Evolutionary conservation across 169 alveolate species (phyloP), one percentile per base, ranked within the genome.

Genomic region (Neospora caninum): DNA sequence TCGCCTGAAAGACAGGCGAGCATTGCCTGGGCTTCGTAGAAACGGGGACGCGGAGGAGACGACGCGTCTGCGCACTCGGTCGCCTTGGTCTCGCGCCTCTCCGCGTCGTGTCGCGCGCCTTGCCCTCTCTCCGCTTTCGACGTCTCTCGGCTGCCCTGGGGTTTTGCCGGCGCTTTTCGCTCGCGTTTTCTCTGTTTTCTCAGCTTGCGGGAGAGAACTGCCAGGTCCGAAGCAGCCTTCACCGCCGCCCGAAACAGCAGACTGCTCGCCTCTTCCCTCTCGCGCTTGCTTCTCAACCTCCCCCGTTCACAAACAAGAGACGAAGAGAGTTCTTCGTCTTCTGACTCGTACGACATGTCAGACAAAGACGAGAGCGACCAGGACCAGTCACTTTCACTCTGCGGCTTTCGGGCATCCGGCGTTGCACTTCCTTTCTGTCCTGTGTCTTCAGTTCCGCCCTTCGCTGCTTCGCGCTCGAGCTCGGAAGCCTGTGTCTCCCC

Each of bases 201-300:
- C 34, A 64, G 20, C 34, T 64, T 64, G 7, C 73, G 73, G 16
- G 73, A 64, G n/a, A 64, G 31, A 22, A 27, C 31, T 22, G 31
- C 73, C 7, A 64, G 73, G 20, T 38, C 89, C 6, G 39, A 42
- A 41, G 89, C 89, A 0, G 89, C 89, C 10, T 2, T 16, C 1
- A 67, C 89, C 64, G 89, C 89, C 67, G 89, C 89, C 0, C 89
- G 29, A 43, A 82, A 82, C 38, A 82, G 67, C 27, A 34, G 45
- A 31, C 84, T 31, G 80, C 31, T 22, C 42, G 10, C 43, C 42
- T 73, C 49, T 34, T 73, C 84, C 13, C 58, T 13, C 13, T 49
- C 58, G 22, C 58, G 58, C 58, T 49, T 13, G 4, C 58, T 13
- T 49, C 58, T 2, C 43, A 78, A 0, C 1, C 49, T 25, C 43